phyloP scores from a whole-genome alignment of 2,329 filamentous ascomycete genomes.

The Talaromyces sp. region DNA sequence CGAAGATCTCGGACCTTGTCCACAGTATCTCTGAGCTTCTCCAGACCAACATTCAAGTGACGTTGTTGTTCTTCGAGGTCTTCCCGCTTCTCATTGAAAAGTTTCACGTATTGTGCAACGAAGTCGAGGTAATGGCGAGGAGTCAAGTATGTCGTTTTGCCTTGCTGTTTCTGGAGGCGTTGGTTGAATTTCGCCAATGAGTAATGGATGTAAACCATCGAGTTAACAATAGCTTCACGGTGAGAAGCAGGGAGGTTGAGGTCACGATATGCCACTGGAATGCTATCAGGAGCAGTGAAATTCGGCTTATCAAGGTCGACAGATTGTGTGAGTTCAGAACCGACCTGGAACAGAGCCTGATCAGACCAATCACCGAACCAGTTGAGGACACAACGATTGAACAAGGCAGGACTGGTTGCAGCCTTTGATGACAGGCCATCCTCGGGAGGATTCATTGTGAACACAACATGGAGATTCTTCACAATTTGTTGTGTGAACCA shows the following conservation, averaged over 20 bases:
- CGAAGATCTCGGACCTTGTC: slow-evolving; percentile 94
- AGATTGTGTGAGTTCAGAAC: slow-evolving; percentile 90
- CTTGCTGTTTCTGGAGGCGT: slow-evolving; percentile 85
- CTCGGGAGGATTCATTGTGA: slow-evolving; percentile 99
- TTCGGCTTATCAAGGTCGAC: slow-evolving; percentile 86
- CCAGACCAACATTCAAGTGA: slow-evolving; percentile 94
- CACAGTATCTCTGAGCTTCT: slow-evolving; percentile 94
- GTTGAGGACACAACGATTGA: slow-evolving; percentile 99
- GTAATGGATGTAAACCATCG: slow-evolving; percentile 98
- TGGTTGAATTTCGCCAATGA: slow-evolving; percentile 86
- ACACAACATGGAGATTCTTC: slow-evolving; percentile 97
- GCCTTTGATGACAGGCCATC: slow-evolving; percentile 93
- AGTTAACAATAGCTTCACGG: slow-evolving; percentile 87
- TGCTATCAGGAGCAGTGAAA: slow-evolving; percentile 81
- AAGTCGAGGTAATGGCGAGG: slow-evolving; percentile 97
- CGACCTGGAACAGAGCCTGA: slow-evolving; percentile 96
- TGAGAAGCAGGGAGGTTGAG: slow-evolving; percentile 81
- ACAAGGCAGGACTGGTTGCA: slow-evolving; percentile 92
- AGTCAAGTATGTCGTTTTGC: slow-evolving; percentile 86
- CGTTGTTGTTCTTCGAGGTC: slow-evolving; percentile 98
- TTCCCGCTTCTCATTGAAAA: slow-evolving; percentile 97
- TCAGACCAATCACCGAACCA: slow-evolving; percentile 99
- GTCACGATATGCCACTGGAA: slow-evolving; percentile 86
- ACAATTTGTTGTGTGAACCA: slow-evolving; percentile 99
- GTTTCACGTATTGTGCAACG: slow-evolving; percentile 91